A percentile compares a stretch with the other conserved stretches of the same genome.
Evolutionary conservation across 805 yeast species (phyloP).

Genomic region (Komagataella pseudopastoris): DNA sequence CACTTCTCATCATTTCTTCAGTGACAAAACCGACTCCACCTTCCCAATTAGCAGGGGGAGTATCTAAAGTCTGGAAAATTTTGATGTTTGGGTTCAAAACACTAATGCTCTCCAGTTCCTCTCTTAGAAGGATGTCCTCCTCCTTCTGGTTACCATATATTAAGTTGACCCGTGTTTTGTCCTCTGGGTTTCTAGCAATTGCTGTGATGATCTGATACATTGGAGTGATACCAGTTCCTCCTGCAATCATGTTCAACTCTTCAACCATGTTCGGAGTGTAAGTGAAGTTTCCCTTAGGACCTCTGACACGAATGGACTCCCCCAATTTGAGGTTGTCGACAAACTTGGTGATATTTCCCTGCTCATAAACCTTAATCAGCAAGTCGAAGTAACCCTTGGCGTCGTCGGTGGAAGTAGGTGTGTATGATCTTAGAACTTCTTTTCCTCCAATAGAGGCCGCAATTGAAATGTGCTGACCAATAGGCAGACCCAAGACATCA

Average conservation of each 20-base stretch:
- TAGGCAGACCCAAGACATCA: slow-evolving; percentile 76
- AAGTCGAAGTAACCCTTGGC: slow-evolving; percentile 75
- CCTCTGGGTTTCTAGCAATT: slow-evolving; percentile 62
- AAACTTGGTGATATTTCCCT: slow-evolving; percentile 71
- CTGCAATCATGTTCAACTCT: slow-evolving; percentile 81
- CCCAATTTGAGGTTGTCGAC: slow-evolving; percentile 67
- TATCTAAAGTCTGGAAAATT: slow-evolving; percentile 65
- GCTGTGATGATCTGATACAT: slow-evolving; percentile 88
- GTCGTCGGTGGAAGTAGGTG: slow-evolving; percentile 71
- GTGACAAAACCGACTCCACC: slow-evolving; percentile 77
- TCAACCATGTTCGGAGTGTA: slow-evolving; percentile 70
- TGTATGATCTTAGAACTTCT: slow-evolving; percentile 75
- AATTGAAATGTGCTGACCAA: slow-evolving; percentile 87
- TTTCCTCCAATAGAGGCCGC: slow-evolving; percentile 66
- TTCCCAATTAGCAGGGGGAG: slow-evolving; percentile 58
- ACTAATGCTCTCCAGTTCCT: slow-evolving; percentile 62
- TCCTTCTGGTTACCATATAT: slow-evolving; percentile 73
- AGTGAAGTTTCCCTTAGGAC: slow-evolving; percentile 84
- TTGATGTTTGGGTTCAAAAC: slow-evolving; percentile 45
- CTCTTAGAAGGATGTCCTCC: slow-evolving; percentile 67
- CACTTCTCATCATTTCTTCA: slow-evolving; percentile 49
- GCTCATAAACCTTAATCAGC: slow-evolving; percentile 73
- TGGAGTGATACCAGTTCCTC: slow-evolving; percentile 95
- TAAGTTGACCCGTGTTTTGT: slow-evolving; percentile 61
- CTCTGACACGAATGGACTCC: slow-evolving; percentile 64